phyloP scores from a whole-genome alignment of 495 filamentous ascomycete genomes.

The Thermothielavioides terrestris region DNA sequence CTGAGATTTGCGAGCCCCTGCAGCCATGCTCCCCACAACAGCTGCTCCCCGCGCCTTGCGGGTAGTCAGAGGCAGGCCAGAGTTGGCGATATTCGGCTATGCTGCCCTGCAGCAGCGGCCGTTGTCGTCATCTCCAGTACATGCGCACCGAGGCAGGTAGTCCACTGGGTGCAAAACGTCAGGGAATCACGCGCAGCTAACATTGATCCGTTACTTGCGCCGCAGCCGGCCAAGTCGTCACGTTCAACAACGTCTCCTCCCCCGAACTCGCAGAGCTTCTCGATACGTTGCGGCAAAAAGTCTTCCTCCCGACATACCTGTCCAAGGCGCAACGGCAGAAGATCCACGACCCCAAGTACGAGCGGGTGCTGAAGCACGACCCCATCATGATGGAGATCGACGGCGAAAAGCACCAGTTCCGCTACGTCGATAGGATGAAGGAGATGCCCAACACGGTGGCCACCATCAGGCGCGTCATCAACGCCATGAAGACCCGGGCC shows the following conservation, averaged over 20 bases:
- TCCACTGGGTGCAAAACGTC: no score
- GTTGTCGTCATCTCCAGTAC: conserved; percentile 17
- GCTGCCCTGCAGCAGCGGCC: conserved; percentile 11
- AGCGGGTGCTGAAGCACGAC: conserved; percentile 45
- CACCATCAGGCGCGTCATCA: conserved; percentile 33
- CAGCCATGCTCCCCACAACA: conserved; percentile 16
- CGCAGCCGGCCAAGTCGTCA: conserved; percentile 14
- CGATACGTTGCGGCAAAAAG: conserved; percentile 47
- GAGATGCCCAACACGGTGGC: conserved; percentile 28
- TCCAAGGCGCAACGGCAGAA: conserved; percentile 44
- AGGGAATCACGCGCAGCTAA: no score
- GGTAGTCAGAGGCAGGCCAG: conserved; percentile 11
- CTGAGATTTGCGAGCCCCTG: no score
- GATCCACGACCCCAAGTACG: conserved; percentile 44
- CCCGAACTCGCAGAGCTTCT: conserved; percentile 36
- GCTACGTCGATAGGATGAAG: conserved; percentile 32
- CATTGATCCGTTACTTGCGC: not conserved
- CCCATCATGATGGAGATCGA: conserved; percentile 54
- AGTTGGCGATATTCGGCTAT: conserved; percentile 3
- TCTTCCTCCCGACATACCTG: conserved; percentile 59
- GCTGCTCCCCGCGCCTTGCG: conserved; percentile 12
- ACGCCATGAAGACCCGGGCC: conserved; percentile 44
- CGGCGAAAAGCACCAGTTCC: conserved; percentile 48
- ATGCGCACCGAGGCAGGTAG: conserved; percentile 16
- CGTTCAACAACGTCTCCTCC: conserved; percentile 27